These are phyloP conservation scores for Hypoxylon sp. DNA, from an alignment of 2,329 filamentous ascomycete species.

Conservation along the genomic window DNA sequence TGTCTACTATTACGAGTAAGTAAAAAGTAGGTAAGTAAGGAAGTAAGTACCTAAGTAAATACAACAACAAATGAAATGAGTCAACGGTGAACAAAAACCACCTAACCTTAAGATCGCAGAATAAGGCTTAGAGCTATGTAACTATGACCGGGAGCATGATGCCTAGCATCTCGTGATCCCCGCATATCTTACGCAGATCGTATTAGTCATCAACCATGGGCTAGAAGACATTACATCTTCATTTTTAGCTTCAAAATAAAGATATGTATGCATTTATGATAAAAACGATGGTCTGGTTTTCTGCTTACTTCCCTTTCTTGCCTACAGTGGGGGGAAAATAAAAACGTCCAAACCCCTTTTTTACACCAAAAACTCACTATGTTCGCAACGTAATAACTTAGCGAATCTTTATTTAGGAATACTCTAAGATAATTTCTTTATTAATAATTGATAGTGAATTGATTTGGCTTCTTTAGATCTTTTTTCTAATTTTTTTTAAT, in stretches of 20 bases:
- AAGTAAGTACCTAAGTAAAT: not conserved
- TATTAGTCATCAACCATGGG: slow-evolving; percentile 32
- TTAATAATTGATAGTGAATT: no score
- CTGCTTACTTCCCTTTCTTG: not conserved
- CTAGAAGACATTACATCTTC: slow-evolving; percentile 1
- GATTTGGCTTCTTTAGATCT: no score
- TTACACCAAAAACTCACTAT: not conserved
- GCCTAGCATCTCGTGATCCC: slow-evolving; percentile 27
- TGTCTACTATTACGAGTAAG: no score
- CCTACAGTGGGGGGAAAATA: no score
- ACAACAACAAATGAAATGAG: slow-evolving; percentile 2
- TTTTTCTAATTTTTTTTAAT: no score
- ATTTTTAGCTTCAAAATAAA: not conserved
- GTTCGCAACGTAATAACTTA: no score
- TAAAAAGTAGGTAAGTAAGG: no score
- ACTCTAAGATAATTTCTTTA: no score
- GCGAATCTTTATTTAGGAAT: no score
- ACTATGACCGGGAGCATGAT: slow-evolving; percentile 8
- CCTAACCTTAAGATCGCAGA: not conserved
- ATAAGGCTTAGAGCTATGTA: slow-evolving; percentile 5
- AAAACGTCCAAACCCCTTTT: no score
- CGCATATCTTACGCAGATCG: slow-evolving; percentile 18
- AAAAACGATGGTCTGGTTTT: not conserved
- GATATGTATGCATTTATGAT: not conserved
- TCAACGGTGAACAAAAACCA: not conserved